phyloP scores from a whole-genome alignment of 768 basidiomycete species.

The Artomyces pyxidatus region DNA sequence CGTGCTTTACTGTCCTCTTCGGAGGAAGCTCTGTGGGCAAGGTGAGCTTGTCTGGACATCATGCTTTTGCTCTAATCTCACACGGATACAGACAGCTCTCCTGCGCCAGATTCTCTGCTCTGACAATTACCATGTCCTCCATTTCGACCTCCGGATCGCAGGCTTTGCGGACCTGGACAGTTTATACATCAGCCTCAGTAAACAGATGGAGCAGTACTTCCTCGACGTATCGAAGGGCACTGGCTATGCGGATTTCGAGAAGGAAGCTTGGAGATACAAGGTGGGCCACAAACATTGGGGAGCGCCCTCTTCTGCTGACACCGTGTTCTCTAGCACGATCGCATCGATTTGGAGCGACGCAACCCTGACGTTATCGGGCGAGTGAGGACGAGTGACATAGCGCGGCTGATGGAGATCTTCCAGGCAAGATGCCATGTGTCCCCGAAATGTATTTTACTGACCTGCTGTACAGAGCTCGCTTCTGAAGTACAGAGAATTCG shows the following conservation, averaged over 20 bases:
- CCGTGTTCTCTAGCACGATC: slow-evolving; percentile 49
- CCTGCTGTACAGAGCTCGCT: slow-evolving; percentile 20
- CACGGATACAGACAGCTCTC: slow-evolving; percentile 63
- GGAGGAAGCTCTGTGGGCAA: slow-evolving; percentile 80
- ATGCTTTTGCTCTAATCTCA: neutral
- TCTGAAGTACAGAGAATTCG: slow-evolving; percentile 23
- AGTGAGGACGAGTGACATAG: slow-evolving; percentile 71
- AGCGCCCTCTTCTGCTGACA: neutral
- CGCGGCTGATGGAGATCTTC: slow-evolving; percentile 78
- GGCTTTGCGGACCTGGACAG: slow-evolving; percentile 78
- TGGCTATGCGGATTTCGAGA: slow-evolving; percentile 68
- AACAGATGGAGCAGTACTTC: slow-evolving; percentile 79
- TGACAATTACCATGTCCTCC: slow-evolving; percentile 67
- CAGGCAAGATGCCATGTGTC: too few species aligned
- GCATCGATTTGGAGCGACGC: slow-evolving; percentile 60
- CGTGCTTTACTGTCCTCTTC: slow-evolving; percentile 73
- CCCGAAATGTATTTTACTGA: too few species aligned
- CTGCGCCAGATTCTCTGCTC: slow-evolving; percentile 68
- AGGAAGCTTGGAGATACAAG: slow-evolving; percentile 74
- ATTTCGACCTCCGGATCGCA: slow-evolving; percentile 77
- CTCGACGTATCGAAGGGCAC: slow-evolving; percentile 48
- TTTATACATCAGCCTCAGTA: slow-evolving; percentile 67
- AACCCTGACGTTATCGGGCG: slow-evolving; percentile 38
- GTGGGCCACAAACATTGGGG: slow-evolving; percentile 26
- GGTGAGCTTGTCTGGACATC: slow-evolving; percentile 27